Base-by-base conservation (phyloP, 192 early-diverging fungal genomes). In the Podila epigama region DNA sequence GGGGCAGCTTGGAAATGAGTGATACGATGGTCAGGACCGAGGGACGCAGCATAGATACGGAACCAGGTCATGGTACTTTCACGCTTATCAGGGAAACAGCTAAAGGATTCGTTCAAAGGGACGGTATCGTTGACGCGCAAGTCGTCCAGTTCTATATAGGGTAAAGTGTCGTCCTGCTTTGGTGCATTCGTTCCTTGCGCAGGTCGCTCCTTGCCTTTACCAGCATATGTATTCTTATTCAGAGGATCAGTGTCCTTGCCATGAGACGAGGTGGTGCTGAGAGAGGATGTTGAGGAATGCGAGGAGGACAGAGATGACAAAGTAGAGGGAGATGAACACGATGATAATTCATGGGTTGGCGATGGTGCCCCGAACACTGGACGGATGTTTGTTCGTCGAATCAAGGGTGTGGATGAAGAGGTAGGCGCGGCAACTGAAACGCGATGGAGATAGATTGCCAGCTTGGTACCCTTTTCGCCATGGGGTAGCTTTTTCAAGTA, bases 1-100 rank as follows among this genome's bases (percentile, higher is more conserved):
- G 87, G 87, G 55, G 79, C 75, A 33, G 85, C 86, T 61, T 88
- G 85, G 35, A 86, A 88, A 40, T 85, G 66, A 1, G 80, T 86
- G 36, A 88, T 65, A 4, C 64, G 69, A 60, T 88, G 85, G 28
- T 63, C 79, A 5, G 86, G 86, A 20, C 79, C 79, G 33, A 67
- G 15, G 3, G 83, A 58, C 2, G 82, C 69, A 29, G 82, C 84
- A 65, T 81, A 85, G 29, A 88, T 86, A 60, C 83, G 84, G 70
- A 88, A 88, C 87, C 87, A 88, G 0, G 87, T 85, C 62, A 63
- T 68, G 3, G 80, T 80, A 8, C 69, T 73, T 37, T 82, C 81
- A 7, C 87, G 80, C 25, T 66, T 66, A 53, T 88, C 87, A 16
- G 67, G 52, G 63, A 79, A 86, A 25, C 68, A 54, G 16, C 81